phyloP scores from a whole-genome alignment of 768 basidiomycete species.

The Aureoboletus auriporus region DNA sequence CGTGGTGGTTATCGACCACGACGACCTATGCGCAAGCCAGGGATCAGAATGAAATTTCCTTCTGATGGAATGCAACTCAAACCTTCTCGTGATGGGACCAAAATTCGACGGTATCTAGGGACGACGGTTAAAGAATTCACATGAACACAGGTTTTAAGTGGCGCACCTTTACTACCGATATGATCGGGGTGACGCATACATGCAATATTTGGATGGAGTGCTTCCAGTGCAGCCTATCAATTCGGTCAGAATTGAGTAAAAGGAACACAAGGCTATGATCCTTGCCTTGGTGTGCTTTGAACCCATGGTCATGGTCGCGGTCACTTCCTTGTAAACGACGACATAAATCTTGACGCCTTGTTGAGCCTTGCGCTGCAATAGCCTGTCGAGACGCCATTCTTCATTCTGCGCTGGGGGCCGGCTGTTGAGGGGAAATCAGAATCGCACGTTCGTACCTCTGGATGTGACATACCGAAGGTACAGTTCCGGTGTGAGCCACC shows the following conservation, averaged over 20 bases:
- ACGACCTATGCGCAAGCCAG: conserved; percentile 46
- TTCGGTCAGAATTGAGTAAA: not conserved
- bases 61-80: not conserved
- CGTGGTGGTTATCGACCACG: conserved; percentile 80
- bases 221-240: conserved; percentile 65
- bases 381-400: conserved; percentile 84
- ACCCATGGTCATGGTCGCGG: conserved; percentile 87
- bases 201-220: conserved; percentile 81
- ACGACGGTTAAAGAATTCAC: not conserved
- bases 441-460: conserved; percentile 1
- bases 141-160: not conserved
- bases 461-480: conserved; percentile 60
- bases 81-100: conserved; percentile 94
- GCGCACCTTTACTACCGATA: conserved; percentile 67
- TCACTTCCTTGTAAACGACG: conserved; percentile 94
- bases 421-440: conserved; percentile 14
- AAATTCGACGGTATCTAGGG: conserved; percentile 68
- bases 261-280: not conserved
- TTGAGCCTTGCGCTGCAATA: conserved; percentile 85
- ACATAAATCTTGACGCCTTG: conserved; percentile 91
- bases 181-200: conserved; percentile 92
- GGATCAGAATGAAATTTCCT: not conserved
- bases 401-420: conserved; percentile 83
- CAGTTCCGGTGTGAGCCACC: conserved; percentile 95
- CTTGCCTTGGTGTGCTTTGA: conserved; percentile 78